These are phyloP conservation scores for Acanthamoeba castellanii DNA, from an alignment of 208 protist species.

Conservation along the genomic window DNA sequence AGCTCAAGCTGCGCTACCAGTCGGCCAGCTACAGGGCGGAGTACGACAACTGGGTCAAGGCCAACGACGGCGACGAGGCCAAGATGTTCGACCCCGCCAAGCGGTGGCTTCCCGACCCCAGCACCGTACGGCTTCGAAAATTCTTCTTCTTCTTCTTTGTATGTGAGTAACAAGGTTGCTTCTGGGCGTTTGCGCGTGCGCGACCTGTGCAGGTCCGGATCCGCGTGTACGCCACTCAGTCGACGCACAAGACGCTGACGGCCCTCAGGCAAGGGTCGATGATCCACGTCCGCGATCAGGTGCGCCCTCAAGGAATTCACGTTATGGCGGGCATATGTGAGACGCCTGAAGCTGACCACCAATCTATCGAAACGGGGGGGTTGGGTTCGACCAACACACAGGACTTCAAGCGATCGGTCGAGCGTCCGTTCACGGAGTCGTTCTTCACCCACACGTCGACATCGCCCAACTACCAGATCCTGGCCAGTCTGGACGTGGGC, in stretches of 20 bases:
- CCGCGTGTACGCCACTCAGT: slow-evolving; percentile 75
- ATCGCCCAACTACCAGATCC: slow-evolving; percentile 78
- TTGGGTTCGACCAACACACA: not conserved
- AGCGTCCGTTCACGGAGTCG: slow-evolving; percentile 64
- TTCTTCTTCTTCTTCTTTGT: too few relatives aligned
- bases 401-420: slow-evolving; percentile 68
- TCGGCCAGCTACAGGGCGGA: not conserved
- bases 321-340: too few relatives aligned
- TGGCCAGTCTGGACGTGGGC: slow-evolving; percentile 73
- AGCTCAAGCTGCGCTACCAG: slow-evolving; percentile 42
- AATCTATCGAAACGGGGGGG: not conserved
- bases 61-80: not conserved
- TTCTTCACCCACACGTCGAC: slow-evolving; percentile 78
- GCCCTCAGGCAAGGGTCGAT: slow-evolving; percentile 69
- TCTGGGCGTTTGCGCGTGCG: not conserved
- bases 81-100: slow-evolving; percentile 54
- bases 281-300: slow-evolving; percentile 77
- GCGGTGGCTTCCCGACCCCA: slow-evolving; percentile 38
- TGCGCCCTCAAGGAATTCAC: not conserved
- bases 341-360: not conserved
- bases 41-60: not conserved
- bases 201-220: not conserved
- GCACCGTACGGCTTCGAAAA: not conserved
- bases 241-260: slow-evolving; percentile 77
- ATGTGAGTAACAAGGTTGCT: too few relatives aligned